A percentile compares a stretch with the other conserved stretches of the same genome.
Conservation (phyloP, 1,284 basidiomycete genomes). For the Cutaneotrichosporon sp. region DNA sequence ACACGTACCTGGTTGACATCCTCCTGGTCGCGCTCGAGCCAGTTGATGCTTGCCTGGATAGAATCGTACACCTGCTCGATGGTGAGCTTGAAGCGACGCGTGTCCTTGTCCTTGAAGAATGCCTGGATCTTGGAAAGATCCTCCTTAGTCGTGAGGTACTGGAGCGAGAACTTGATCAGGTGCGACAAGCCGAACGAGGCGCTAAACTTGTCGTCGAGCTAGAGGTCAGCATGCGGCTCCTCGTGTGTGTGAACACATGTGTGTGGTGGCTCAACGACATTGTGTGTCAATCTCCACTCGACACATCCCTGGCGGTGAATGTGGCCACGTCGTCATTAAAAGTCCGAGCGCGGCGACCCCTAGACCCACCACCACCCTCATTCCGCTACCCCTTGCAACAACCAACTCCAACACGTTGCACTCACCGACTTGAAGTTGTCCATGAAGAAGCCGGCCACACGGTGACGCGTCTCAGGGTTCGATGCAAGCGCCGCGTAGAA, state of each 20-base stretch:
- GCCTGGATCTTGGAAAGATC: conserved; percentile 68
- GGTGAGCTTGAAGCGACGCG: conserved; percentile 55
- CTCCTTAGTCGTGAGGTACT: conserved; percentile 63
- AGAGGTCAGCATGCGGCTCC: neutral
- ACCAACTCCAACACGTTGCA: conserved; percentile 19
- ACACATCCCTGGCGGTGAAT: too few relatives aligned
- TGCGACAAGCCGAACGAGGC: conserved; percentile 61
- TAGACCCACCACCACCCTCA: neutral
- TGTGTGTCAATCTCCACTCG: neutral
- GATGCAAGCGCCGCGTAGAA: conserved; percentile 51
- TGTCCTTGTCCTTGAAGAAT: conserved; percentile 62
- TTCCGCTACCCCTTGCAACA: neutral
- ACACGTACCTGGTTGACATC: conserved; percentile 55
- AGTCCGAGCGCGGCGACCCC: neutral
- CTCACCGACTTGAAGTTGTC: conserved; percentile 65
- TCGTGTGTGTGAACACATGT: too few relatives aligned
- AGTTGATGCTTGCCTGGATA: conserved; percentile 57
- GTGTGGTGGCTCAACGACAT: neutral
- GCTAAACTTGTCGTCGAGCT: conserved; percentile 71
- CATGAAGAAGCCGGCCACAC: conserved; percentile 57
- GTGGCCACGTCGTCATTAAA: neutral
- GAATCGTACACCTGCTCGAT: conserved; percentile 59
- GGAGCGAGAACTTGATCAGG: conserved; percentile 60
- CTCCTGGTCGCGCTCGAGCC: conserved; percentile 57
- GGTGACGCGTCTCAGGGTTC: conserved; percentile 44